These are phyloP conservation scores for Hypoxylon sp. DNA, from an alignment of 2,329 filamentous ascomycete genomes.

Conservation along the genomic window DNA sequence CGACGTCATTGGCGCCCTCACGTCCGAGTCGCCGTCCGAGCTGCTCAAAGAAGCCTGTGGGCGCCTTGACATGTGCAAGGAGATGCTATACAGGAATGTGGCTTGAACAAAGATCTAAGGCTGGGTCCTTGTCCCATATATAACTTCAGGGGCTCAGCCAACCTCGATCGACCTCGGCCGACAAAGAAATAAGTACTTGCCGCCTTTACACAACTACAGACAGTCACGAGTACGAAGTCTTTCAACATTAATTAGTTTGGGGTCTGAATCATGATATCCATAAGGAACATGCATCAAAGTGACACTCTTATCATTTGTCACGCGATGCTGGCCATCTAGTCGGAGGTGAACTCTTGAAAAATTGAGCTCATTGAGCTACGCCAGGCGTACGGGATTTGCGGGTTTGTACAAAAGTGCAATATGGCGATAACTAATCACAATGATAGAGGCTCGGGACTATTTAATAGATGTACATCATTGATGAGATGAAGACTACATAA, in stretches of 20 bases:
- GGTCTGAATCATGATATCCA: background rate
- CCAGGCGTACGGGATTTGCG: background rate
- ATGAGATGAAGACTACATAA: constrained; percentile 3
- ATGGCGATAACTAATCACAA: background rate
- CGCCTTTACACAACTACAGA: background rate
- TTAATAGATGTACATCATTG: constrained; percentile 16
- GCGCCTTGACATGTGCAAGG: constrained; percentile 74
- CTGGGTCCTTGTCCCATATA: background rate
- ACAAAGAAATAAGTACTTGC: background rate
- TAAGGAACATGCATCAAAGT: background rate
- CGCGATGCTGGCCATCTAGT: background rate
- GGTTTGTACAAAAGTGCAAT: constrained; percentile 12
- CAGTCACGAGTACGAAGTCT: background rate
- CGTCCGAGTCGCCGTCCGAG: constrained; percentile 65
- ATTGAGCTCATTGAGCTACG: background rate
- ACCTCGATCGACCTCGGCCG: too few species aligned
- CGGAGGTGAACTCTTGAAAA: background rate
- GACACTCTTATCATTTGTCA: constrained; percentile 3
- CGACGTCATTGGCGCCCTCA: constrained; percentile 52
- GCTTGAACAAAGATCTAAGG: constrained; percentile 25
- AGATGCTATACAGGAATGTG: constrained; percentile 48
- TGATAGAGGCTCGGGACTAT: constrained; percentile 4
- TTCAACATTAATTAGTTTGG: background rate
- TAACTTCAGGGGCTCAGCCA: background rate
- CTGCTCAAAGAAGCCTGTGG: constrained; percentile 78